Evolutionary conservation across 2,329 filamentous ascomycete species (phyloP), one percentile per base, ranked within the genome.

Genomic region (Mariannaea sp.): DNA sequence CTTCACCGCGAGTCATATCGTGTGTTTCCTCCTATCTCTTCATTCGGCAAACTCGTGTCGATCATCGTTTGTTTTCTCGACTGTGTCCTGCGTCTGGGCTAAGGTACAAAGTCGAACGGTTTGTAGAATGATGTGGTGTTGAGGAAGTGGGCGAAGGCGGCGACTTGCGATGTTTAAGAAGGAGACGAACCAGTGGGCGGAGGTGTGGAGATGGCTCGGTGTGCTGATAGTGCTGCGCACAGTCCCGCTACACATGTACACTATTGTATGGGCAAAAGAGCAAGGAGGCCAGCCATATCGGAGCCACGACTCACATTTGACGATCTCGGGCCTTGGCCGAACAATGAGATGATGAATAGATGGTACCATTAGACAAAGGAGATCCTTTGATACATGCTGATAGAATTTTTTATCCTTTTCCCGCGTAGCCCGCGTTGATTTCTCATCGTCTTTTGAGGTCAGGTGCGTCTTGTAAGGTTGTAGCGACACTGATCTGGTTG

Each of bases 331-430:
- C 30, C 50, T 24, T 48, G 19, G 16, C 33, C 41, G 49, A 46
- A 35, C 22, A 19, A 46, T 35, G 36, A 41, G 42, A 19, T 24
- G 36, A 39, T 41, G 27, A 32, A 39, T 49, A 29, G 20, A 44
- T 53, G 51, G 39, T 49, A 53, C 51, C 44, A 53, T n/a, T n/a
- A 48, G 36, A 13, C 24, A 13, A 22, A 12, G 47, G 42, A 33
- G 24, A 24, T 40, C 36, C 27, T 19, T 36, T 43, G 32, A 7
- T 14, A 36, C 32, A 16, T 36, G 9, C 19, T 24, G 22, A 24
- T 24, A n/a, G n/a, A n/a, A n/a, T n/a, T n/a, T n/a, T n/a, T n/a
- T n/a, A n/a, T n/a, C n/a, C n/a, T n/a, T n/a, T n/a, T n/a, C n/a
- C n/a, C n/a, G n/a, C n/a, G n/a, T n/a, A n/a, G n/a, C n/a, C n/a